phyloP scores from a whole-genome alignment of 2,329 filamentous ascomycete genomes.

The Pseudopyricularia javanii region DNA sequence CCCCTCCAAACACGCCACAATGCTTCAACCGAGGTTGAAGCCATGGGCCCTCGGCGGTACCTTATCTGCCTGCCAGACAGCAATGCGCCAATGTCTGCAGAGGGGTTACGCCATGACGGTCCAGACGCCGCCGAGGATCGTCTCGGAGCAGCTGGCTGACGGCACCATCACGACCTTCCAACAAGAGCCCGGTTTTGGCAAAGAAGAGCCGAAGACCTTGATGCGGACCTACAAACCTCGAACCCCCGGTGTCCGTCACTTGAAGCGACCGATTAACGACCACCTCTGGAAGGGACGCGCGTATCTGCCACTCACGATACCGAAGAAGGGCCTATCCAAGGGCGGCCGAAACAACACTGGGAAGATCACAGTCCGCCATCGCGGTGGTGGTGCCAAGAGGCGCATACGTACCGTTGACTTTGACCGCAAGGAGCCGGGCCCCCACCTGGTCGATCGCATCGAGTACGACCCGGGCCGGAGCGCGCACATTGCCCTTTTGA shows the following conservation, averaged over 20 bases:
- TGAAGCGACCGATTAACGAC: conserved; percentile 86
- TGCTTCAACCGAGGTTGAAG: conserved; percentile 57
- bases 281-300: conserved; percentile 93
- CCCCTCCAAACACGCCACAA: conserved; percentile 19
- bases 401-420: conserved; percentile 91
- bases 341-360: conserved; percentile 87
- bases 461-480: conserved; percentile 92
- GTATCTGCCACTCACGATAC: conserved; percentile 69
- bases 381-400: conserved; percentile 82
- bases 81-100: not conserved
- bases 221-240: conserved; percentile 86
- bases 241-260: conserved; percentile 83
- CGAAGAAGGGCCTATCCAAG: conserved; percentile 85
- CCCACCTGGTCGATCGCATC: conserved; percentile 82
- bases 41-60: conserved; percentile 20
- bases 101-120: conserved; percentile 11
- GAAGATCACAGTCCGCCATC: conserved; percentile 76
- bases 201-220: conserved; percentile 23
- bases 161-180: conserved; percentile 6
- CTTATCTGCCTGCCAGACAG: conserved; percentile 7
- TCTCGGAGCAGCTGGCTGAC: not conserved
- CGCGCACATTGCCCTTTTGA: conserved; percentile 83
- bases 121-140: conserved; percentile 2
- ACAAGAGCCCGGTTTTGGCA: not conserved
- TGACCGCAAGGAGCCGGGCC: conserved; percentile 61